Evolutionary conservation across 352 stramenopile species (phyloP).

Genomic region (Peronospora belbahrii): DNA sequence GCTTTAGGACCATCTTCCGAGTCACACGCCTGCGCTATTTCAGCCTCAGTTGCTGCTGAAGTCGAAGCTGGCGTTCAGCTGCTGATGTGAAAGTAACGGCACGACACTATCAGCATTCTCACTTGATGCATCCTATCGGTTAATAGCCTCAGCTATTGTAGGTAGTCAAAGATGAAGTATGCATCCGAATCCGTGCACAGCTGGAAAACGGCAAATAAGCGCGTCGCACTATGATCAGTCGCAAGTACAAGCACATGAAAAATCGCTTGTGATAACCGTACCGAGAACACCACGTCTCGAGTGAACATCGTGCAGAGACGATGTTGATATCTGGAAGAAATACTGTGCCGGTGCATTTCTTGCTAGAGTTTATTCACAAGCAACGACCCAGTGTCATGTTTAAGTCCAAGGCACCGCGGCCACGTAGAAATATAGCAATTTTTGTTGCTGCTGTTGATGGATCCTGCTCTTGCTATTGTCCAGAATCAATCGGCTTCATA

Average conservation of each 20-base stretch:
- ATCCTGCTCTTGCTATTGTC: too few species aligned
- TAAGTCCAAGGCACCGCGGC: too few species aligned
- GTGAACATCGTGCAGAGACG: conserved; percentile 64
- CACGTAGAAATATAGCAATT: too few species aligned
- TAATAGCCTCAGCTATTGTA: conserved; percentile 68
- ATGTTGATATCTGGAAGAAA: too few species aligned
- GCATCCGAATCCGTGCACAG: conserved; percentile 67
- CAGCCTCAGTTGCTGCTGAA: conserved; percentile 41
- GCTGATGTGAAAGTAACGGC: conserved; percentile 56
- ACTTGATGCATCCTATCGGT: conserved; percentile 50
- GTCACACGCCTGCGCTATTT: conserved; percentile 15
- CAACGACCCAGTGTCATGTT: too few species aligned
- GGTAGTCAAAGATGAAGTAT: conserved; percentile 73
- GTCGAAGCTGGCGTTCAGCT: conserved; percentile 66
- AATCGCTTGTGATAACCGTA: conserved; percentile 34
- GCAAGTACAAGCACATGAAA: not conserved
- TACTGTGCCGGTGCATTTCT: too few species aligned
- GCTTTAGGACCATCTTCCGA: conserved; percentile 2
- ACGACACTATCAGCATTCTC: conserved; percentile 12
- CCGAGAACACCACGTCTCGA: too few species aligned
- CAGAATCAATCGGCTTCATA: too few species aligned
- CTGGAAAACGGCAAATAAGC: conserved; percentile 16
- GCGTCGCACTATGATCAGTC: conserved; percentile 6
- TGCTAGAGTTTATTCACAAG: too few species aligned
- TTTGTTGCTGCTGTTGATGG: too few species aligned